These are phyloP conservation scores for Diutina scorzettiae DNA, from an alignment of 1,139 yeast species.

Conservation along the genomic window DNA sequence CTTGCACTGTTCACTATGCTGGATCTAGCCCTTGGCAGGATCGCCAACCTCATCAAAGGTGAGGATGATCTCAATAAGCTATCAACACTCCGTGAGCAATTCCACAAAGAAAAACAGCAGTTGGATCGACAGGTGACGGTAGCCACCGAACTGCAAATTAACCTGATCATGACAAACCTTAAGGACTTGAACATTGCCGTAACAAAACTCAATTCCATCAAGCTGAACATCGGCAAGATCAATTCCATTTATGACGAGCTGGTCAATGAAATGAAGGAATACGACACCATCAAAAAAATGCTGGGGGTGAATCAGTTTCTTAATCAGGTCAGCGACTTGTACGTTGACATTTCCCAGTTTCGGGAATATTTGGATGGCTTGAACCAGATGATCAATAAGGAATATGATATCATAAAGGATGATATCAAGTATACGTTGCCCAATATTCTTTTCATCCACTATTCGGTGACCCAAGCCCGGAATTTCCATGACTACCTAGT, in stretches of 20 bases:
- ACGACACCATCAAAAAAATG: slow-evolving; percentile 46
- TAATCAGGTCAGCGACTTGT: slow-evolving; percentile 54
- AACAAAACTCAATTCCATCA: slow-evolving; percentile 33
- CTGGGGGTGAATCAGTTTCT: slow-evolving; percentile 64
- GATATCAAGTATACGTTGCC: slow-evolving; percentile 48
- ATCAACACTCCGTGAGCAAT: slow-evolving; percentile 41
- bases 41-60: slow-evolving; percentile 32
- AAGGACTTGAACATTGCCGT: slow-evolving; percentile 25
- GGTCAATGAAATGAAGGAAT: slow-evolving; percentile 39
- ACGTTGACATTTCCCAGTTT: slow-evolving; percentile 50
- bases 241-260: slow-evolving; percentile 44
- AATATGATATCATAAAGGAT: slow-evolving; percentile 34
- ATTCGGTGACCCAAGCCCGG: slow-evolving; percentile 52
- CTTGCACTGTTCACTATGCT: too few relatives aligned
- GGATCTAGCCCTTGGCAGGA: slow-evolving; percentile 31
- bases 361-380: slow-evolving; percentile 38
- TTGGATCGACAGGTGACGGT: slow-evolving; percentile 61
- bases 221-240: slow-evolving; percentile 46
- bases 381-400: slow-evolving; percentile 40
- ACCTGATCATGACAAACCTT: slow-evolving; percentile 33
- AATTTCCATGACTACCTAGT: slow-evolving; percentile 70
- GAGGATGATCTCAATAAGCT: slow-evolving; percentile 53
- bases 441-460: slow-evolving; percentile 57
- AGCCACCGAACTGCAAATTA: slow-evolving; percentile 50
- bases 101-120: slow-evolving; percentile 56